phyloP scores from a whole-genome alignment of 306 rosid species.

The Acacia crassicarpa region DNA sequence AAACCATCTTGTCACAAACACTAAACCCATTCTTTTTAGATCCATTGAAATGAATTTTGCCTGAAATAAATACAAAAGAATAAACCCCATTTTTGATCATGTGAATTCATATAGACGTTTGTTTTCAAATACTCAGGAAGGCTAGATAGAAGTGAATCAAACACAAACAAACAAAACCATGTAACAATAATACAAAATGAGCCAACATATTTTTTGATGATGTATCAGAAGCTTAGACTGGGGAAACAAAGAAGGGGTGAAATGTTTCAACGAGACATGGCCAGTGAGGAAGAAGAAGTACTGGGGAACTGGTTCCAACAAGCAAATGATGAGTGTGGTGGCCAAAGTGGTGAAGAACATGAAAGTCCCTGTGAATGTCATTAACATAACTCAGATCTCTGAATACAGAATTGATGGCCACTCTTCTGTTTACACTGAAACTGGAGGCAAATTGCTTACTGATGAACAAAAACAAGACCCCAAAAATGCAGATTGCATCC shows the following conservation, averaged over 20 bases:
- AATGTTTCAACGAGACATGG: constrained; percentile 54
- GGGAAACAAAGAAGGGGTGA: constrained; percentile 44
- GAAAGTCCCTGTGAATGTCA: constrained; percentile 66
- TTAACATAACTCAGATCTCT: constrained; percentile 86
- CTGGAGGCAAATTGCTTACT: constrained; percentile 60
- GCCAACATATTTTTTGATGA: neutral
- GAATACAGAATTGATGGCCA: constrained; percentile 85
- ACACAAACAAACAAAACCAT: neutral
- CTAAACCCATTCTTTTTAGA: neutral
- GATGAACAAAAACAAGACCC: constrained; percentile 66
- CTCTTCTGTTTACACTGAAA: constrained; percentile 75
- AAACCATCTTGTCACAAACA: neutral
- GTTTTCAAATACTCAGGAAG: neutral
- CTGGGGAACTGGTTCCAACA: constrained; percentile 92
- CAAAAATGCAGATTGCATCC: constrained; percentile 86
- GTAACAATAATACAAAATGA: constrained; percentile 5
- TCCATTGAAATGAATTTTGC: neutral
- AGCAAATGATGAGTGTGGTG: constrained; percentile 73
- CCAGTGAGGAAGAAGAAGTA: constrained; percentile 68
- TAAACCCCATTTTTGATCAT: neutral
- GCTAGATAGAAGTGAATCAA: neutral
- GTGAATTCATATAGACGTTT: neutral
- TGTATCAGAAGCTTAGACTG: constrained; percentile 46
- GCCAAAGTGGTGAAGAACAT: constrained; percentile 56
- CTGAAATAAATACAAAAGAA: neutral